phyloP scores from a whole-genome alignment of 805 yeast genomes.

The Barnettozyma botsteinii region DNA sequence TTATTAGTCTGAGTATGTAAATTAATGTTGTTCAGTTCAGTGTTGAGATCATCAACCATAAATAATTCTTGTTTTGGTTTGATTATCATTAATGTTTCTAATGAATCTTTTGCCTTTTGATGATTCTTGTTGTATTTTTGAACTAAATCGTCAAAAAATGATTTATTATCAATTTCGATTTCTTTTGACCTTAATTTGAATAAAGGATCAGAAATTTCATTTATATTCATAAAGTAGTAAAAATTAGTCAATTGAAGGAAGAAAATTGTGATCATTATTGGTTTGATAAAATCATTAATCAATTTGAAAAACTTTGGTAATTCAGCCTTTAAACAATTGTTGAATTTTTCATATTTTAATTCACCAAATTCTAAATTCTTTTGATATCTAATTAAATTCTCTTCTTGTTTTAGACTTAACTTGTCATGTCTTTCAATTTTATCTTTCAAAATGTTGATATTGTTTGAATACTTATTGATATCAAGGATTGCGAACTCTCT shows the following conservation, averaged over 20 bases:
- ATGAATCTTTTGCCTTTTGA: not conserved
- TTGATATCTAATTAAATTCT: constrained; percentile 28
- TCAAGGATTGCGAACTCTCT: constrained; percentile 34
- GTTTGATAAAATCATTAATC: constrained; percentile 28
- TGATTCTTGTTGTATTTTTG: constrained; percentile 6
- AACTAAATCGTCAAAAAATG: constrained; percentile 7
- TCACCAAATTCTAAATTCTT: constrained; percentile 27
- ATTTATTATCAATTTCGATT: not conserved
- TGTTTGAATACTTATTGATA: constrained; percentile 31
- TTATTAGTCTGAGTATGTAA: not conserved
- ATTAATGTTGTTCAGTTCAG: too few relatives aligned
- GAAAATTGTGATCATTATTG: constrained; percentile 28
- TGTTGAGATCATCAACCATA: not conserved
- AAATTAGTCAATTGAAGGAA: constrained; percentile 33
- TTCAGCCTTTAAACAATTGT: constrained; percentile 38
- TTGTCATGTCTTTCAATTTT: constrained; percentile 19
- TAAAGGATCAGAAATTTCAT: constrained; percentile 8
- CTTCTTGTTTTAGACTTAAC: constrained; percentile 35
- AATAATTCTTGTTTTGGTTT: constrained; percentile 7
- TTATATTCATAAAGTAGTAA: constrained; percentile 28
- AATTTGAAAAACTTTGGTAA: constrained; percentile 39
- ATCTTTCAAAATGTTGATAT: constrained; percentile 16
- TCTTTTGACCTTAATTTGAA: constrained; percentile 13
- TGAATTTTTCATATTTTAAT: constrained; percentile 33
- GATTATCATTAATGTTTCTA: constrained; percentile 7